Conservation (phyloP, 345 rosid genomes). For the Eutrema heterophyllum region DNA sequence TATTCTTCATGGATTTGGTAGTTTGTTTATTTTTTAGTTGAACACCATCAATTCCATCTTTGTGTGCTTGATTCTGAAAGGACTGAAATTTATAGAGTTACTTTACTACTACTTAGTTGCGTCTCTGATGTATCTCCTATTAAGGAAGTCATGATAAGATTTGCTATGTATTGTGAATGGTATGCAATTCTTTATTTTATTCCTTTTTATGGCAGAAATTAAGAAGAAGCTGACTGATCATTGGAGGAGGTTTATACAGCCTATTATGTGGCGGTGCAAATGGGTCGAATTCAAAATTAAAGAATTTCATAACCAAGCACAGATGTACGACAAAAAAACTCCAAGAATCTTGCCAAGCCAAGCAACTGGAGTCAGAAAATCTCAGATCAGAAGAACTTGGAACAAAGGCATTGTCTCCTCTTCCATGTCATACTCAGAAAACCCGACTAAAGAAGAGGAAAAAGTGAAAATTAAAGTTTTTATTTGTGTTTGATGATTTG, state of each 20-base stretch:
- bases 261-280: too few species aligned
- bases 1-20: too few species aligned
- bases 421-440: conserved; percentile 39
- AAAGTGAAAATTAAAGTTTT: conserved; percentile 35
- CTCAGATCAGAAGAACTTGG: conserved; percentile 34
- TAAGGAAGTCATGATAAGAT: not conserved
- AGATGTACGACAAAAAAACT: conserved; percentile 54
- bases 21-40: too few species aligned
- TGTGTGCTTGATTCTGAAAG: conserved; percentile 1
- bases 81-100: not conserved
- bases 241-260: conserved; percentile 67
- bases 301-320: conserved; percentile 50
- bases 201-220: conserved; percentile 35
- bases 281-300: conserved; percentile 58
- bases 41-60: not conserved
- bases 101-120: not conserved
- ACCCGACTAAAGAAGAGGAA: conserved; percentile 52
- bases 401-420: conserved; percentile 46
- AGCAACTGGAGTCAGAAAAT: conserved; percentile 38
- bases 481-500: too few species aligned
- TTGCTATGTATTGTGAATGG: not conserved
- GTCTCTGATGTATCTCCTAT: not conserved
- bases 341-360: conserved; percentile 39
- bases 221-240: conserved; percentile 77
- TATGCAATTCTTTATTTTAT: not conserved